Evolutionary conservation across 1,284 basidiomycete species (phyloP).

Genomic region (Prillingera fragicola): DNA sequence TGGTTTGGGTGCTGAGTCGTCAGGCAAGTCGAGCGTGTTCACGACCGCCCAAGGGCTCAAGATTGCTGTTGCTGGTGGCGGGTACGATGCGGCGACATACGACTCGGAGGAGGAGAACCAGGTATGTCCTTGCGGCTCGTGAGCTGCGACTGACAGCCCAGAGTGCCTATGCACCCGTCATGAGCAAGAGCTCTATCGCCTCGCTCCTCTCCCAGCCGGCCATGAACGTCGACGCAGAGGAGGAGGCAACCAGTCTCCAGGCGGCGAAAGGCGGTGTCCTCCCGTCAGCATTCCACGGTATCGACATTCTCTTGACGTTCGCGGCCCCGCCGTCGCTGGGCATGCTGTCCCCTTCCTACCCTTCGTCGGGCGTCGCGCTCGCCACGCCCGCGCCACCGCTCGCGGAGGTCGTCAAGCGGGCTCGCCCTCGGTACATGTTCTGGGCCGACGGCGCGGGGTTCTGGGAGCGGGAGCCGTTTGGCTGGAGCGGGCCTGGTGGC

Average conservation of each 20-base stretch:
- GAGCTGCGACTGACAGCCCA: constrained; percentile 47
- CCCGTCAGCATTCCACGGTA: constrained; percentile 52
- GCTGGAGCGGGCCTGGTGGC: constrained; percentile 64
- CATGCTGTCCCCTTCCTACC: constrained; percentile 57
- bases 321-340: constrained; percentile 68
- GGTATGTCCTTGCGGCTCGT: not conserved
- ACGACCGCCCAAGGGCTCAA: constrained; percentile 77
- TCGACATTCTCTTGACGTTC: constrained; percentile 80
- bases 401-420: constrained; percentile 58
- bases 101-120: constrained; percentile 17
- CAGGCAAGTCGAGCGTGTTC: constrained; percentile 76
- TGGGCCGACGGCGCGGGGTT: constrained; percentile 58
- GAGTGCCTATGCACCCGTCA: constrained; percentile 62
- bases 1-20: not conserved
- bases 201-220: constrained; percentile 54
- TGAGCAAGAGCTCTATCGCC: constrained; percentile 66
- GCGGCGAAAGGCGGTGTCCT: constrained; percentile 62
- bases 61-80: constrained; percentile 77
- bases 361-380: constrained; percentile 48
- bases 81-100: constrained; percentile 61
- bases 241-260: constrained; percentile 60
- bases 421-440: constrained; percentile 49
- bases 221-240: constrained; percentile 37
- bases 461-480: constrained; percentile 87
- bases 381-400: constrained; percentile 56